phyloP scores from a whole-genome alignment of 305 asterid species.

The Fraxinus dipetala region DNA sequence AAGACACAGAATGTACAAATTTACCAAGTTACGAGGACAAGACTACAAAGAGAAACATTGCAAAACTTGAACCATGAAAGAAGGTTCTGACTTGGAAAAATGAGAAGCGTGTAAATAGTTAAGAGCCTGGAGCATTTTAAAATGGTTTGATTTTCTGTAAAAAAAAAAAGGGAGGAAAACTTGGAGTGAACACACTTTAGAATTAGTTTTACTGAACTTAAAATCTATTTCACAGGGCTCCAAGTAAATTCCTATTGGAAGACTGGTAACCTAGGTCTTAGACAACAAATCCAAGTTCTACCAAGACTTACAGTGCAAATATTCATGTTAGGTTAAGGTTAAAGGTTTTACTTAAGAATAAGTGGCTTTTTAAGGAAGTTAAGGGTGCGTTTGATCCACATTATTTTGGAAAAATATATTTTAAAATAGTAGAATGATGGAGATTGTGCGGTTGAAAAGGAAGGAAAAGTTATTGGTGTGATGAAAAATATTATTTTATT shows the following conservation, averaged over 20 bases:
- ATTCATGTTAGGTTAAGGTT: neutral
- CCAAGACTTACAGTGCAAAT: neutral
- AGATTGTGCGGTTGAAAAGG: too few relatives aligned
- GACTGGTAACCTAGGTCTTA: neutral
- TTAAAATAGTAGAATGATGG: too few relatives aligned
- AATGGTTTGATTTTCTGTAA: too few relatives aligned
- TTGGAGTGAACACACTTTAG: too few relatives aligned
- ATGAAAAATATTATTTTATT: too few relatives aligned
- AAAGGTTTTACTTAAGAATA: neutral
- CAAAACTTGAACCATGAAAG: neutral
- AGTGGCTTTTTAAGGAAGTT: neutral
- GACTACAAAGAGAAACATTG: neutral
- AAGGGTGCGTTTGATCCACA: too few relatives aligned
- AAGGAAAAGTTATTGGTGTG: too few relatives aligned
- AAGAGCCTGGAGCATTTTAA: too few relatives aligned
- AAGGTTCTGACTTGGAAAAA: neutral
- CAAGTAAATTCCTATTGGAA: neutral
- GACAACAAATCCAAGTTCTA: neutral
- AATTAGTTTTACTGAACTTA: neutral
- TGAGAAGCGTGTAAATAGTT: neutral
- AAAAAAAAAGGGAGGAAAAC: too few relatives aligned
- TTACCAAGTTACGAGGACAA: neutral
- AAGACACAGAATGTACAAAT: neutral
- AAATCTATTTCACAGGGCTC: neutral
- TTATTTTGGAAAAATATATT: too few relatives aligned